Evolutionary conservation across 75 land plant genomes (phyloP), one percentile per base, ranked within the genome.

Genomic region (Cupressus sempervirens): DNA sequence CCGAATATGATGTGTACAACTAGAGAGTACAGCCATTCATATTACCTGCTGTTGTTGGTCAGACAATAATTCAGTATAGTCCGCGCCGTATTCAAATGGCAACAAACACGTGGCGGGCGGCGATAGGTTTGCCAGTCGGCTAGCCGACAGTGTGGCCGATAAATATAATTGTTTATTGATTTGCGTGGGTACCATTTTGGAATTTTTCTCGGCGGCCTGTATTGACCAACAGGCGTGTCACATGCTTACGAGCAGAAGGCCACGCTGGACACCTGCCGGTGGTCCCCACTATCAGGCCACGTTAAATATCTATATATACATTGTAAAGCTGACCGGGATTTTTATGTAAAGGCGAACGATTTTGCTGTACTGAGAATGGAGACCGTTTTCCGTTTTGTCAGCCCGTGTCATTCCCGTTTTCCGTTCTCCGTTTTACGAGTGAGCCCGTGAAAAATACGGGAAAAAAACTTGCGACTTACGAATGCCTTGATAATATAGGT

Each of bases 11-110:
- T 38, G 8, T 7, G 67, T 62, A 62, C 29, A 8, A n/a, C 0
- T 23, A 62, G 29, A 58, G 65, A 7, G n/a, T 58, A 5, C n/a
- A 23, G 36, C 34, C 74, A 30, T 32, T 45, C 50, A n/a, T 79
- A 43, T 43, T 79, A 40, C 48, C 13, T 29, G 81, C 23, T 4
- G 23, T 79, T 43, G 50, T 79, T n/a, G 43, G 81, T 79, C 46
- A 79, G 81, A n/a, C 81, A 79, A 79, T 79, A 79, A 79, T 79
- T 45, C 81, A 79, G 12, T n/a, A 2, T 45, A 10, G 48, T 48
- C 29, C 3, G 9, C 3, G 9, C 13, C 4, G 81, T 46, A 18
- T 75, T 36, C 40, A 38, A 38, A 38, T 38, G 2, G 2, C 2
- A 6, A 70, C n/a, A 6, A 0, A 45, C 12, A n/a, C 32, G 81